Base-by-base conservation (phyloP, 768 basidiomycete species). In the Russula compacta region DNA sequence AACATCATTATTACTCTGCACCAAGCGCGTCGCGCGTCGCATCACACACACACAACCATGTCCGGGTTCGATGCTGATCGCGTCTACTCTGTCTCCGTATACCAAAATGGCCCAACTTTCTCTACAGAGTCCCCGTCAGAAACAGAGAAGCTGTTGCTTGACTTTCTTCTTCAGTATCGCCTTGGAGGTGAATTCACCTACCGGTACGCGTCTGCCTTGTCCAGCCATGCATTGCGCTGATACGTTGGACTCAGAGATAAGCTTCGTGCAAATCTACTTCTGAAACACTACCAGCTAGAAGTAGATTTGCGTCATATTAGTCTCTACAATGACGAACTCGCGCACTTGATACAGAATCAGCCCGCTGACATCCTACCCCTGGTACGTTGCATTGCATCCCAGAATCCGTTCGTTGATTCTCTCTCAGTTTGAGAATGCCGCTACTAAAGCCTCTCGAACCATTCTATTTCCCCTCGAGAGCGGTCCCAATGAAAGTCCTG, bases 181-280 rank as follows among this genome's bases (percentile, higher is more conserved):
- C 82, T 95, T 50, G 91, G 89, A 11, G 89, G 88, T 64, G 89
- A 92, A 69, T 98, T 94, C 76, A 83, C 91, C 56, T 98, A 98
- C 74, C 81, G 95, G 93, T 87, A 58, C 60, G 81, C 68, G 8
- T 46, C 43, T 15, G 15, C 2, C 42, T 40, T 9, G 7, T 55
- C 47, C 12, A 7, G 15, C 15, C n/a, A 42, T 39, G 17, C 33
- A 42, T 46, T 21, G 35, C 10, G 43, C 61, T 59, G 54, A 59
- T 21, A n/a, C 24, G 10, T 14, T 54, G n/a, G 4, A 7, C 52
- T n/a, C 66, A 79, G 93, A 69, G 97, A 99, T 69, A 89, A 89
- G 65, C 77, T 98, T 33, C 83, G 95, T 19, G 91, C 85, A 49
- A 95, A 94, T 71, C 74, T 98, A 38, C 81, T 98, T 14, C 72